A percentile compares a stretch with the other conserved stretches of the same genome.
Evolutionary conservation across 208 protist genomes (phyloP).

Genomic region (Acanthamoeba sp.): DNA sequence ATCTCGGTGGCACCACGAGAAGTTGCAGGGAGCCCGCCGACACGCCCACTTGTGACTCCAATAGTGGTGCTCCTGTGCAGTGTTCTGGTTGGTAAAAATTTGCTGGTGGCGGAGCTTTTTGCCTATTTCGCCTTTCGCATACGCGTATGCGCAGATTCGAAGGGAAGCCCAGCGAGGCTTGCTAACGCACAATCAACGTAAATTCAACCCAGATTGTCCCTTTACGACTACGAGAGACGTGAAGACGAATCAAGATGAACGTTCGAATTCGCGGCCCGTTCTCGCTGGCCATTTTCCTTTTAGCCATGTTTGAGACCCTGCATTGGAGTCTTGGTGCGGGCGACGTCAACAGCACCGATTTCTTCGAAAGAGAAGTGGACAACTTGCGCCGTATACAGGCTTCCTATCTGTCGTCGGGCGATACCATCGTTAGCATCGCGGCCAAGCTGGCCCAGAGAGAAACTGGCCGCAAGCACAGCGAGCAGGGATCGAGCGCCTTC

Average conservation of each 20-base stretch:
- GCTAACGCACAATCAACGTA: neutral
- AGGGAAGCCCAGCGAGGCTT: neutral
- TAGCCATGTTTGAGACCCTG: neutral
- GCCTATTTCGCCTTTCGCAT: too few species aligned
- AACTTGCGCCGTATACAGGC: neutral
- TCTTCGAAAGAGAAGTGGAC: constrained; percentile 40
- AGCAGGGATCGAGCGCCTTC: neutral
- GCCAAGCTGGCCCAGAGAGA: constrained; percentile 18
- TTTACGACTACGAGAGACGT: neutral
- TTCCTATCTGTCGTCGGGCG: neutral
- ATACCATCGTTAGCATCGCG: neutral
- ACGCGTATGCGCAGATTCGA: neutral
- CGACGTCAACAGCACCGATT: neutral
- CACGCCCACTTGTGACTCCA: neutral
- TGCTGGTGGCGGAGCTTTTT: too few species aligned
- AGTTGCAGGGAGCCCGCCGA: neutral
- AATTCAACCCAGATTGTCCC: neutral
- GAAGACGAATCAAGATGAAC: neutral
- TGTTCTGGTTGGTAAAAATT: too few species aligned
- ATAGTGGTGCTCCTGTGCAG: neutral
- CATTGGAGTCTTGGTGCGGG: neutral
- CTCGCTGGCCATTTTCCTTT: constrained; percentile 10
- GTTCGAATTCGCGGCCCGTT: constrained; percentile 27
- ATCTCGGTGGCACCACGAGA: neutral
- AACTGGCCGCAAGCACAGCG: neutral